Conservation (phyloP, 352 stramenopile genomes). For the Globisporangium barbulae region DNA sequence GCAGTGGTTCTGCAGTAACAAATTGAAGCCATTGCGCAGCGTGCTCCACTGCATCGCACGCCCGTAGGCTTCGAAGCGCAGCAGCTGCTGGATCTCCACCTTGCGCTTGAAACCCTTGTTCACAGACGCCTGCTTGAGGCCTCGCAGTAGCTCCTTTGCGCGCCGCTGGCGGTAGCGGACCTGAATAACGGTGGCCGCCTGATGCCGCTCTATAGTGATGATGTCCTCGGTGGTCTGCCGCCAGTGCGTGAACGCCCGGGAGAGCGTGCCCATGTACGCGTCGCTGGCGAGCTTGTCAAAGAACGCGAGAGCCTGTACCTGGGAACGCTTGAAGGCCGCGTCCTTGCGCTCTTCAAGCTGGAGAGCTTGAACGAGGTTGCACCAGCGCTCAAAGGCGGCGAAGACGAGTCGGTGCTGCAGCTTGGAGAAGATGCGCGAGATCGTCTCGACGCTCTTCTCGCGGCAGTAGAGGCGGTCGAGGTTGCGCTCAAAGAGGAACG, state of each 20-base stretch:
- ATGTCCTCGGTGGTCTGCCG: conserved; percentile 2
- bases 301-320: conserved; percentile 36
- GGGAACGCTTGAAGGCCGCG: conserved; percentile 26
- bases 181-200: conserved; percentile 48
- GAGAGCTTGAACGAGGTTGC: conserved; percentile 17
- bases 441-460: conserved; percentile 45
- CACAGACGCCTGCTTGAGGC: conserved; percentile 35
- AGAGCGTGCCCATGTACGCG: conserved; percentile 47
- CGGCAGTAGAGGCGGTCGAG: conserved; percentile 56
- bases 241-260: conserved; percentile 37
- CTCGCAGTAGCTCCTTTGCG: conserved; percentile 26
- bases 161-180: conserved; percentile 32
- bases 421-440: conserved; percentile 65
- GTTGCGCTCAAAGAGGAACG: conserved; percentile 75
- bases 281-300: conserved; percentile 58
- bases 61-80: conserved; percentile 56
- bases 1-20: conserved; percentile 44
- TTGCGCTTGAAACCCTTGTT: conserved; percentile 38
- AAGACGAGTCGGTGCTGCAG: conserved; percentile 59
- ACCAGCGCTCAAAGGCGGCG: conserved; percentile 43
- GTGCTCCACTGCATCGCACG: conserved; percentile 53
- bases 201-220: conserved; percentile 22
- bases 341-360: conserved; percentile 24
- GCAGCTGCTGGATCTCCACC: conserved; percentile 41
- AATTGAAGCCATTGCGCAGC: conserved; percentile 50